Percentiles rank a stretch among this genome's conserved stretches.
These are phyloP conservation scores for Phytophthora colocasiae DNA, from an alignment of 352 stramenopile genomes.

Conservation along the genomic window DNA sequence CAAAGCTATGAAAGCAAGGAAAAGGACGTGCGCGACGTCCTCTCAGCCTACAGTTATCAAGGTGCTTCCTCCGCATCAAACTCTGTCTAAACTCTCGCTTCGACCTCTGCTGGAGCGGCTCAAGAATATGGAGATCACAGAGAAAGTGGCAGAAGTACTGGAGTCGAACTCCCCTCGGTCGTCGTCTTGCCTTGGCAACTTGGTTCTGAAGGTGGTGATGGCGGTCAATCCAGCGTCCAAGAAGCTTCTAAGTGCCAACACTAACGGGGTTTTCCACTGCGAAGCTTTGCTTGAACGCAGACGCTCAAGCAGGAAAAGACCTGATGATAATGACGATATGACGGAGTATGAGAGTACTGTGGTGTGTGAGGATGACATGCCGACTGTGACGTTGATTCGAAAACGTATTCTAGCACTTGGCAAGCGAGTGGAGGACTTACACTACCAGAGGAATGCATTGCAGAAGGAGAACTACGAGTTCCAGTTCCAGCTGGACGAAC, in stretches of 20 bases:
- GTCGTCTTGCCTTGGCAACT: constrained; percentile 36
- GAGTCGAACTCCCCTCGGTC: constrained; percentile 17
- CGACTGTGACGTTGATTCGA: constrained; percentile 52
- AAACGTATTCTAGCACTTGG: constrained; percentile 67
- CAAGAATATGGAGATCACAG: constrained; percentile 36
- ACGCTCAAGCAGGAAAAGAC: constrained; percentile 15
- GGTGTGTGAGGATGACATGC: constrained; percentile 25
- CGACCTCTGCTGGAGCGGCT: constrained; percentile 48
- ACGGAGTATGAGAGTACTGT: constrained; percentile 29
- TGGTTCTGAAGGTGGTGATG: constrained; percentile 53
- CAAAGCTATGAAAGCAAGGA: constrained; percentile 36
- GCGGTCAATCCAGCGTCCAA: constrained; percentile 52
- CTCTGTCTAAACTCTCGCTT: constrained; percentile 41
- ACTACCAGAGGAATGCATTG: constrained; percentile 73
- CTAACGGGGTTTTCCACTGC: constrained; percentile 56
- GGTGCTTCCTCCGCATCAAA: constrained; percentile 40
- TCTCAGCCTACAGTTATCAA: constrained; percentile 55
- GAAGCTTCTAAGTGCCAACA: constrained; percentile 51
- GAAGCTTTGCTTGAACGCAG: constrained; percentile 55
- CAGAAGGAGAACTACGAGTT: constrained; percentile 84
- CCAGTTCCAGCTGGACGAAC: constrained; percentile 70
- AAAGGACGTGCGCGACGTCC: constrained; percentile 13
- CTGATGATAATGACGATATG: constrained; percentile 23
- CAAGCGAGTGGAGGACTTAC: constrained; percentile 71
- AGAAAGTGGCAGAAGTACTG: constrained; percentile 43